phyloP scores from a whole-genome alignment of 2,329 filamentous ascomycete genomes.

The Paracoccidioides lutzii region DNA sequence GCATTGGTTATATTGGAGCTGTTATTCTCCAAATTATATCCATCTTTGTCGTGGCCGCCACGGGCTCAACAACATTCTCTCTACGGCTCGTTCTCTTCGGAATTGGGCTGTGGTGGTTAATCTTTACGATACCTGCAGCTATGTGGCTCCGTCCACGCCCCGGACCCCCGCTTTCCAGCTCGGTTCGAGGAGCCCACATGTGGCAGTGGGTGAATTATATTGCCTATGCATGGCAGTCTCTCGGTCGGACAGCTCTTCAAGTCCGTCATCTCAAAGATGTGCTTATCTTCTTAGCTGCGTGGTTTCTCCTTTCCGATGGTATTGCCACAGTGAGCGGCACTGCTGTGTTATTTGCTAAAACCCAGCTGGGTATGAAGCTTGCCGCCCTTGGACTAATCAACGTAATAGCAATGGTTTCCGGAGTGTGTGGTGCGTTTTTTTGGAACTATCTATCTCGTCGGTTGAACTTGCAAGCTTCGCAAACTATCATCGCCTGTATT shows the following conservation, averaged over 20 bases:
- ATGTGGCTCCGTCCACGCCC: conserved; percentile 80
- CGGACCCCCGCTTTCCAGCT: conserved; percentile 58
- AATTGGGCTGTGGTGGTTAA: conserved; percentile 83
- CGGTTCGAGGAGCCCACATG: conserved; percentile 22
- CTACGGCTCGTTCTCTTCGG: conserved; percentile 76
- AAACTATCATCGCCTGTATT: conserved; percentile 88
- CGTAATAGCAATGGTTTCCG: conserved; percentile 73
- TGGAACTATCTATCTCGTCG: conserved; percentile 69
- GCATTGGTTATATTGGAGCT: conserved; percentile 82
- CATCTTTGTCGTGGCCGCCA: conserved; percentile 60
- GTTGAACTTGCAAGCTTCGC: conserved; percentile 59
- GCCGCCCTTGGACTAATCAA: conserved; percentile 85
- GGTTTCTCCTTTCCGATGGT: conserved; percentile 89
- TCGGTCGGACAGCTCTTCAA: conserved; percentile 66
- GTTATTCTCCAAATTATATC: conserved; percentile 71
- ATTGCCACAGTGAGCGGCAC: conserved; percentile 92
- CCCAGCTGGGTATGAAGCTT: conserved; percentile 75
- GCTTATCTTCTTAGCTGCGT: conserved; percentile 72
- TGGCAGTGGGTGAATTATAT: conserved; percentile 59
- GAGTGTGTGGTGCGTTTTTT: conserved; percentile 75
- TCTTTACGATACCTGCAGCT: conserved; percentile 79
- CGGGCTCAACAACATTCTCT: conserved; percentile 69
- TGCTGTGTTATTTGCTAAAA: conserved; percentile 91
- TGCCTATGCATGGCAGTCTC: conserved; percentile 69
- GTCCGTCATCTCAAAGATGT: conserved; percentile 66